Evolutionary conservation across 768 basidiomycete species (phyloP).

Genomic region (Xanthoconium stramineum): DNA sequence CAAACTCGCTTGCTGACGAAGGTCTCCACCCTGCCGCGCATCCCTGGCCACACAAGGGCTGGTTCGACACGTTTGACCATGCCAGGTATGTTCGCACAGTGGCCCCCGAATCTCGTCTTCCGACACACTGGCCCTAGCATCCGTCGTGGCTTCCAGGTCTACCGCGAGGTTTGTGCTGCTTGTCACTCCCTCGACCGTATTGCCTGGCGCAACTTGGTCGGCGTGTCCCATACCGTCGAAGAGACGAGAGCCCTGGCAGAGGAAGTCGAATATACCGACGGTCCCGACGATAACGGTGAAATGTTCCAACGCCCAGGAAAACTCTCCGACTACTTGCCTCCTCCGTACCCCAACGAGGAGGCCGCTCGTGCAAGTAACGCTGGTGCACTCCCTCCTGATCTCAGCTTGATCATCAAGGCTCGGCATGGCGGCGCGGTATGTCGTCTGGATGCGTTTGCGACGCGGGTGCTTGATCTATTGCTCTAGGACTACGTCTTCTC

Average conservation of each 20-base stretch:
- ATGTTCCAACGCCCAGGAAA: constrained; percentile 99
- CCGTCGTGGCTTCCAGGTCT: constrained; percentile 93
- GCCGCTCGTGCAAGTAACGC: constrained; percentile 92
- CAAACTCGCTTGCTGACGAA: constrained; percentile 88
- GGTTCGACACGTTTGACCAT: constrained; percentile 92
- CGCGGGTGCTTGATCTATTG: constrained; percentile 4
- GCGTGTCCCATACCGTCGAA: constrained; percentile 92
- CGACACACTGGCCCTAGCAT: constrained; percentile 52
- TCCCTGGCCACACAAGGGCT: constrained; percentile 91
- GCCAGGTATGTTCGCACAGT: constrained; percentile 63
- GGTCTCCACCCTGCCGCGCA: constrained; percentile 85
- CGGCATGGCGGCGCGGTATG: constrained; percentile 93
- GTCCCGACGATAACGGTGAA: constrained; percentile 90
- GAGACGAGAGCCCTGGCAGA: constrained; percentile 91
- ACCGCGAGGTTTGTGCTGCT: constrained; percentile 98
- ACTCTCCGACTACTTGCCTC: constrained; percentile 94
- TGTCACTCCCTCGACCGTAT: constrained; percentile 99
- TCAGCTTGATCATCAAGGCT: constrained; percentile 96
- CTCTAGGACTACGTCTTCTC: constrained; percentile 93
- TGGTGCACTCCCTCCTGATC: constrained; percentile 95
- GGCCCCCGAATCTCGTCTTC: constrained; percentile 7
- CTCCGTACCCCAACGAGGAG: constrained; percentile 96
- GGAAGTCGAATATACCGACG: constrained; percentile 95
- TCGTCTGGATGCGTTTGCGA: constrained; percentile 15
- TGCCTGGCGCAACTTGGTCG: constrained; percentile 99